Evolutionary conservation across 2,329 filamentous ascomycete species (phyloP).

Genomic region (Cladophialophora exuberans): DNA sequence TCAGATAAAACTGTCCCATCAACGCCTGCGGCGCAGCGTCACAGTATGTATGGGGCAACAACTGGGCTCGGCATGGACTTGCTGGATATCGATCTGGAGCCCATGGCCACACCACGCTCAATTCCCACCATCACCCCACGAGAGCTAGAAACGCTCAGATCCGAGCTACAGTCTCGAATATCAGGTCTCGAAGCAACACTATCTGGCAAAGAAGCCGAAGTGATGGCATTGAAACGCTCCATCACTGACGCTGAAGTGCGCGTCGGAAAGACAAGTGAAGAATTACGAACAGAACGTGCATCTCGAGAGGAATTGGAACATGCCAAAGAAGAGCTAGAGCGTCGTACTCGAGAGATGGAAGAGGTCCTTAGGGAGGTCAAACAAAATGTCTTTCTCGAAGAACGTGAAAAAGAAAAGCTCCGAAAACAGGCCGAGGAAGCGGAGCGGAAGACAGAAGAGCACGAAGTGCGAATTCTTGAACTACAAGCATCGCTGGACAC

Average conservation of each 20-base stretch:
- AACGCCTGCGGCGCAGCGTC: constrained; percentile 35
- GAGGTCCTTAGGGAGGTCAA: constrained; percentile 76
- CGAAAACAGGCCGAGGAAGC: constrained; percentile 74
- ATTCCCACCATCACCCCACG: constrained; percentile 88
- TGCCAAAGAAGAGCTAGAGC: constrained; percentile 83
- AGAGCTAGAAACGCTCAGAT: constrained; percentile 91
- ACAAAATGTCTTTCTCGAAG: constrained; percentile 76
- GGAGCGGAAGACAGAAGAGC: constrained; percentile 60
- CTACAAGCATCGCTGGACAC: constrained; percentile 51
- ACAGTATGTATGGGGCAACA: constrained; percentile 31
- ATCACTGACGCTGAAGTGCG: constrained; percentile 89
- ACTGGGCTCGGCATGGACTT: constrained; percentile 46
- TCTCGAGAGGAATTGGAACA: constrained; percentile 71
- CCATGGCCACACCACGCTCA: constrained; percentile 86
- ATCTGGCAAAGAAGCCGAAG: constrained; percentile 90
- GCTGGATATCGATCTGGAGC: constrained; percentile 91
- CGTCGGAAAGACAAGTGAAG: constrained; percentile 82
- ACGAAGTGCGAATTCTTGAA: constrained; percentile 51
- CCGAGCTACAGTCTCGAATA: constrained; percentile 86
- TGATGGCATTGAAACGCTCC: constrained; percentile 81
- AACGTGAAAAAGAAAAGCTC: constrained; percentile 80
- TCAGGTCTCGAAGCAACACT: constrained; percentile 91
- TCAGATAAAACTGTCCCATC: constrained; percentile 27
- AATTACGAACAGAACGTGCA: constrained; percentile 75
- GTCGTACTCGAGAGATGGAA: constrained; percentile 83